These are phyloP conservation scores for Penicillium nordicum DNA, from an alignment of 2,329 filamentous ascomycete genomes.

Conservation along the genomic window DNA sequence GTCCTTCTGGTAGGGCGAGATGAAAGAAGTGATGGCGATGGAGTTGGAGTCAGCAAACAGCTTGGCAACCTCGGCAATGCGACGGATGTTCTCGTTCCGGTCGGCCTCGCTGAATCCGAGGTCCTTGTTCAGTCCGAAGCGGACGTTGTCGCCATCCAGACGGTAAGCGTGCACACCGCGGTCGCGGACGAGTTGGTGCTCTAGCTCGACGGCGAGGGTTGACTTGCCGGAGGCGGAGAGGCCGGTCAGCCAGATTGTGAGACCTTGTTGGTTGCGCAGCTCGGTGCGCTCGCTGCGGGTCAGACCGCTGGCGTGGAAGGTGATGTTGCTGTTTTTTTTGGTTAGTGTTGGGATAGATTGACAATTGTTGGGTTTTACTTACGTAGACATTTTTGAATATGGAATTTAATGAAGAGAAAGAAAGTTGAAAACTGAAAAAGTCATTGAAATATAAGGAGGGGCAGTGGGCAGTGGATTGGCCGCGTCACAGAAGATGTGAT, in stretches of 20 bases:
- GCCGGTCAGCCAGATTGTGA: conserved; percentile 97
- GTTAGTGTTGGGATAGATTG: conserved; percentile 4
- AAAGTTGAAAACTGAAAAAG: not conserved
- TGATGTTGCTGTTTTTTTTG: conserved; percentile 41
- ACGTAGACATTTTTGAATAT: conserved; percentile 37
- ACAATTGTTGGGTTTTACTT: conserved; percentile 10
- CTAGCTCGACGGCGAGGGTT: conserved; percentile 91
- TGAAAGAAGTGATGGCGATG: conserved; percentile 92
- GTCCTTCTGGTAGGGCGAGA: conserved; percentile 89
- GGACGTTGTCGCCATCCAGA: conserved; percentile 96
- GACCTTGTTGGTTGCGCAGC: conserved; percentile 74
- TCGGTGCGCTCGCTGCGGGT: conserved; percentile 42
- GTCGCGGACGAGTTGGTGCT: conserved; percentile 77
- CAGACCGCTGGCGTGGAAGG: conserved; percentile 44
- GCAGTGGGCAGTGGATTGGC: conserved; percentile 8
- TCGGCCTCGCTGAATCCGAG: conserved; percentile 90
- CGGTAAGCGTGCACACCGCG: conserved; percentile 84
- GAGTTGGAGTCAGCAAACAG: conserved; percentile 89
- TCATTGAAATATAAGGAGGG: conserved; percentile 11
- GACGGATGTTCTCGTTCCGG: conserved; percentile 95
- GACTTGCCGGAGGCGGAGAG: conserved; percentile 96
- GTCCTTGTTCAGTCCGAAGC: conserved; percentile 97
- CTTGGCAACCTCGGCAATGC: conserved; percentile 94
- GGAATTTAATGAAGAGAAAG: not conserved
- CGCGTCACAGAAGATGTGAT: conserved; percentile 18